Base-by-base conservation (phyloP, 345 rosid genomes). In the Bruguiera sexangula region DNA sequence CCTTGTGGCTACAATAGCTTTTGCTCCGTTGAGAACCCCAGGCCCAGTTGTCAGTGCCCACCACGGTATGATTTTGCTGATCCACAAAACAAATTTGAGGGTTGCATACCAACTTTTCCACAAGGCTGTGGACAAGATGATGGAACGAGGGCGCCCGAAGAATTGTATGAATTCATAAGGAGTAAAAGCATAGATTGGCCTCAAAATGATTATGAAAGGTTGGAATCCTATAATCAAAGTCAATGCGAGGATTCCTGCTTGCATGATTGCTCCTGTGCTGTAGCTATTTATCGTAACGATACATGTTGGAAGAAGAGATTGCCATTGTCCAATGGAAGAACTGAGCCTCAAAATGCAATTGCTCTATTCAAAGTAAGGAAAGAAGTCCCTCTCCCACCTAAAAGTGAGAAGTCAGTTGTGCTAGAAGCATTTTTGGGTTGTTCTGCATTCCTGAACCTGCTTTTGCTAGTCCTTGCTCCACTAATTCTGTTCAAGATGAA, bases 261-360 rank as follows among this genome's bases (percentile, higher is more conserved):
- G 56, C 61, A 27, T 24, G 75, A 71, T 48, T 71, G 68, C 29
- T 26, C 48, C 13, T 71, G 75, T 63, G 69, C 63, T 0, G 75
- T 71, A 20, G 75, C 75, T 7, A 27, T 71, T 39, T 63, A 19
- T 26, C 13, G 46, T 26, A 63, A 48, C 2, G 2, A 4, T 10
- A 3, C 0, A 18, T 71, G 75, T 37, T 71, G 75, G 75, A 71
- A 71, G 56, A 71, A 71, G 63, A 71, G 69, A 30, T 27, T 71
- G n/a, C 69, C 69, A 54, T 57, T 71, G 21, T 71, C 75, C 43
- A 71, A 63, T 63, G 75, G 75, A 30, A 63, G 75, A n/a, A 18
- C 6, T 2, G 0, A 1, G 63, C 0, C 19, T 1, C 1, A 24
- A 24, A 1, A 20, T 13, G 0, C 11, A n/a, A 71, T 4, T 6